A percentile compares a stretch with the other conserved stretches of the same genome.
Conservation (phyloP, 2,329 filamentous ascomycete genomes). For the Aspergillus intermedius region DNA sequence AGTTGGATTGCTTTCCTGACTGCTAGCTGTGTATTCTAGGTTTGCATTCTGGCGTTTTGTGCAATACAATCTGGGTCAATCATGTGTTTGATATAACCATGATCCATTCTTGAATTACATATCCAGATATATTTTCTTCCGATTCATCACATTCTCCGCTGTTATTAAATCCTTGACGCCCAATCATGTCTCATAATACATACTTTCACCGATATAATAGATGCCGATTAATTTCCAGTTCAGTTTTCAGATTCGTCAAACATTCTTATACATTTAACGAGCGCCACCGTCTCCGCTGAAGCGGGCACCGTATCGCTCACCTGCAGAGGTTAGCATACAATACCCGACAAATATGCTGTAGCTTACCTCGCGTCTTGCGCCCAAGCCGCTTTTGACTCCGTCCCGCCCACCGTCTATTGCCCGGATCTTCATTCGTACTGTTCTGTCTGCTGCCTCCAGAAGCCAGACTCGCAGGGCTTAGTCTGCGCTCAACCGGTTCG, state of each 20-base stretch:
- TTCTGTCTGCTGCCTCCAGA: conserved; percentile 21
- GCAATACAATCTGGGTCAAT: conserved; percentile 20
- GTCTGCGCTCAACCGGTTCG: conserved; percentile 19
- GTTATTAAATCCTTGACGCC: neutral
- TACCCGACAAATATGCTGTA: neutral
- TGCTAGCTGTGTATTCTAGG: conserved; percentile 12
- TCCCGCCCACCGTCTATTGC: conserved; percentile 2
- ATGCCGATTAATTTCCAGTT: neutral
- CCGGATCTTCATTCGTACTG: conserved; percentile 7
- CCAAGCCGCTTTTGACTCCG: conserved; percentile 11
- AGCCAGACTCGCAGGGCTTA: conserved; percentile 23
- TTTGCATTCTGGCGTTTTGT: conserved; percentile 22
- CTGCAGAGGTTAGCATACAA: conserved; percentile 14
- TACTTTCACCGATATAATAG: neutral
- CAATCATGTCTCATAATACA: neutral
- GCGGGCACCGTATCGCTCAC: conserved; percentile 25
- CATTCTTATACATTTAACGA: neutral
- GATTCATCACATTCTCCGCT: neutral
- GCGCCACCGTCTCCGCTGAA: conserved; percentile 13
- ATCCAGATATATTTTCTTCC: neutral
- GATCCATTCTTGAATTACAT: neutral
- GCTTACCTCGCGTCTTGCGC: conserved; percentile 25
- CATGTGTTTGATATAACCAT: conserved; percentile 9
- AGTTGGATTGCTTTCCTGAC: neutral
- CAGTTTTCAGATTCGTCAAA: neutral